phyloP scores from a whole-genome alignment of 2,329 filamentous ascomycete species.

The Sporothrix brasiliensis region DNA sequence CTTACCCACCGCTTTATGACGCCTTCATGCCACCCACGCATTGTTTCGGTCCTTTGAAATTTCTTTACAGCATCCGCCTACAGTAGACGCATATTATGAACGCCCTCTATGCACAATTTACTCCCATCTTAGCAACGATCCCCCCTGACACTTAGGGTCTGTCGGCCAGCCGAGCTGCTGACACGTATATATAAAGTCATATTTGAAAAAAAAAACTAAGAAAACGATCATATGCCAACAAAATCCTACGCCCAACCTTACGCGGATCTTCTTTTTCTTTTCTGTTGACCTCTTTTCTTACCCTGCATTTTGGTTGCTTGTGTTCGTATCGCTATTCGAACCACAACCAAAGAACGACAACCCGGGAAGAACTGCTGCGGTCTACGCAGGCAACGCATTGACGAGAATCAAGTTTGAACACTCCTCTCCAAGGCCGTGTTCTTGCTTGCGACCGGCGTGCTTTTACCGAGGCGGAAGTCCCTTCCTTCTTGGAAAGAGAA shows the following conservation, averaged over 20 bases:
- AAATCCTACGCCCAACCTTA: background rate
- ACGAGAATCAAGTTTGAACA: background rate
- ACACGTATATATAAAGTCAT: slow-evolving; percentile 12
- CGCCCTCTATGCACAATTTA: slow-evolving; percentile 3
- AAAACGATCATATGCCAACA: slow-evolving; percentile 7
- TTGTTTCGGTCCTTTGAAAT: background rate
- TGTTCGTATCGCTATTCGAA: background rate
- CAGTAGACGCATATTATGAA: slow-evolving; percentile 16
- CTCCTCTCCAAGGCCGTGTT: background rate
- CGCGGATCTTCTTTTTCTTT: background rate
- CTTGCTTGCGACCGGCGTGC: background rate
- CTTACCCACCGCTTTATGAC: background rate
- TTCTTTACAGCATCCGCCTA: slow-evolving; percentile 10
- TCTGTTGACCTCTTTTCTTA: background rate
- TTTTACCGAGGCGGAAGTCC: background rate
- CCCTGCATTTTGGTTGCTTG: background rate
- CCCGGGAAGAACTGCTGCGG: too few species aligned
- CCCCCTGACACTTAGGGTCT: background rate
- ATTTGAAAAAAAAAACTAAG: slow-evolving; percentile 10
- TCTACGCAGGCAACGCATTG: background rate
- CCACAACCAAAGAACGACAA: background rate
- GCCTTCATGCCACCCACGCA: background rate
- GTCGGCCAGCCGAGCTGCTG: slow-evolving; percentile 4
- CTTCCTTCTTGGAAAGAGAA: background rate
- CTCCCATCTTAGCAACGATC: slow-evolving; percentile 12